Evolutionary conservation across 805 yeast genomes (phyloP).

Genomic region (Candida boidinii): DNA sequence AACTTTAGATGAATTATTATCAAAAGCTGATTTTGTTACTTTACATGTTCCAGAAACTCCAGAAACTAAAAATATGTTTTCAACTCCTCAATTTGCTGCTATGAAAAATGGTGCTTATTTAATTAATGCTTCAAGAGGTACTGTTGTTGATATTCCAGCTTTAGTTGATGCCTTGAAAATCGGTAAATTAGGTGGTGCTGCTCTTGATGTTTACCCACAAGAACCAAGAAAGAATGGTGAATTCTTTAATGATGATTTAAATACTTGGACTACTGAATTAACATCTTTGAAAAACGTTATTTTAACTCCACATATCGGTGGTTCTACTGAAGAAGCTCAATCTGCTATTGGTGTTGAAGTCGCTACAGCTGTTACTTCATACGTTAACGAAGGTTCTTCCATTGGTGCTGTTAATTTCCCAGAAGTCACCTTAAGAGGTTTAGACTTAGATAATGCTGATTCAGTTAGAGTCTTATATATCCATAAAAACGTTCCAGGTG

Average conservation of each 20-base stretch:
- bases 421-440: conserved; percentile 84
- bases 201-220: conserved; percentile 90
- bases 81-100: conserved; percentile 85
- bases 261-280: conserved; percentile 78
- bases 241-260: conserved; percentile 63
- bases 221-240: conserved; percentile 98
- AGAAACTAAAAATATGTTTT: conserved; percentile 85
- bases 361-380: conserved; percentile 73
- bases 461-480: conserved; percentile 91
- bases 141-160: conserved; percentile 94
- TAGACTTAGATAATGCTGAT: conserved; percentile 79
- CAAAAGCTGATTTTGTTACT: conserved; percentile 79
- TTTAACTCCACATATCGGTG: conserved; percentile 96
- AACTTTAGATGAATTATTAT: conserved; percentile 74
- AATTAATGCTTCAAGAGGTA: conserved; percentile 95
- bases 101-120: conserved; percentile 96
- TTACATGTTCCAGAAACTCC: conserved; percentile 92
- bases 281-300: conserved; percentile 79
- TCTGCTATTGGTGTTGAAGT: conserved; percentile 96
- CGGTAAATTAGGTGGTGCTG: conserved; percentile 95
- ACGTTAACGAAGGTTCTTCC: conserved; percentile 93
- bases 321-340: conserved; percentile 99
- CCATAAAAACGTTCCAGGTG: conserved; percentile 99
- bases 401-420: conserved; percentile 98
- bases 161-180: conserved; percentile 83